These are phyloP conservation scores for Platanthera zijinensis DNA, from an alignment of 106 monocot genomes.

Conservation along the genomic window DNA sequence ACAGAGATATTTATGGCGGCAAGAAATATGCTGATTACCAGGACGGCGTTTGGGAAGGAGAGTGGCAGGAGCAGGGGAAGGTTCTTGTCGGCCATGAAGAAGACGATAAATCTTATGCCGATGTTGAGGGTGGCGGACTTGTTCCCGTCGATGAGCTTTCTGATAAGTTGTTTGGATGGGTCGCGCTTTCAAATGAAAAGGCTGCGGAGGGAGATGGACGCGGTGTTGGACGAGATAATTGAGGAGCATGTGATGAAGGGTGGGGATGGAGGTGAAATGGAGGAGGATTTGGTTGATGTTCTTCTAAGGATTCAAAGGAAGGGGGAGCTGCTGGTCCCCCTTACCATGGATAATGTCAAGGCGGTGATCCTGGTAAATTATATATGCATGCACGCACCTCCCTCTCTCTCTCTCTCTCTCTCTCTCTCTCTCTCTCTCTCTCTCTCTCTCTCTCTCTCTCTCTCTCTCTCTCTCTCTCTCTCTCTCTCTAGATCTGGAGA, in stretches of 20 bases:
- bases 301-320: slow-evolving; percentile 4
- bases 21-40: neutral
- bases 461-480: no score
- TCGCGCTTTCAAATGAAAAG: neutral
- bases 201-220: neutral
- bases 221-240: slow-evolving; percentile 9
- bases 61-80: neutral
- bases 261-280: neutral
- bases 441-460: no score
- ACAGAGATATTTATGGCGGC: neutral
- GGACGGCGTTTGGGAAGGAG: slow-evolving; percentile 3
- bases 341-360: neutral
- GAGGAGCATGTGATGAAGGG: neutral
- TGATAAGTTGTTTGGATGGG: neutral
- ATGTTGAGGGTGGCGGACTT: neutral
- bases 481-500: no score
- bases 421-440: no score
- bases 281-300: slow-evolving; percentile 8
- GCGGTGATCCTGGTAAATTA: slow-evolving; percentile 9
- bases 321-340: neutral
- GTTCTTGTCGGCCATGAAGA: neutral
- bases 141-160: neutral
- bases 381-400: no score
- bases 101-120: neutral
- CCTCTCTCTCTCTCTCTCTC: no score